phyloP scores from a whole-genome alignment of 164 flowering plant species.

The Malania oleifera region DNA sequence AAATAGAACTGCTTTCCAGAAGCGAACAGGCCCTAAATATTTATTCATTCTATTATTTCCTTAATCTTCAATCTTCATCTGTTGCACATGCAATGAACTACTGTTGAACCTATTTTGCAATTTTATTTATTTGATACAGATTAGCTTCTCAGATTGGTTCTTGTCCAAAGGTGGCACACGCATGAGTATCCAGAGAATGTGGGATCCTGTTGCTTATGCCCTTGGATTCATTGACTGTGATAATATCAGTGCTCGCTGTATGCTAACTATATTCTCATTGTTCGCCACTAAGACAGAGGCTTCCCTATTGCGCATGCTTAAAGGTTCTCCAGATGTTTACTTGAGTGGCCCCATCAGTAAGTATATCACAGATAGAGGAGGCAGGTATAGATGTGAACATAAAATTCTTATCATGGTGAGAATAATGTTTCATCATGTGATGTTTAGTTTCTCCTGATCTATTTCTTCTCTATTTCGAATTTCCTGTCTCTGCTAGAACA shows the following conservation, averaged over 20 bases:
- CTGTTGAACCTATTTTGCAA: background rate
- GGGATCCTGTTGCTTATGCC: slow-evolving; percentile 99
- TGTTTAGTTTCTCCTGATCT: background rate
- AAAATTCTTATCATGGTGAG: background rate
- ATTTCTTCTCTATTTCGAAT: background rate
- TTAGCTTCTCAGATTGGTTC: slow-evolving; percentile 97
- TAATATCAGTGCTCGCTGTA: slow-evolving; percentile 97
- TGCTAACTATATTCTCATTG: slow-evolving; percentile 93
- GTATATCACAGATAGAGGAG: slow-evolving; percentile 84
- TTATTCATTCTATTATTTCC: no score
- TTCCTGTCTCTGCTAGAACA: slow-evolving; percentile 25
- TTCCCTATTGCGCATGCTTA: slow-evolving; percentile 92
- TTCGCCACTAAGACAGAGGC: slow-evolving; percentile 99
- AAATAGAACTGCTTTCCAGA: no score
- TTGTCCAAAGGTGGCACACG: slow-evolving; percentile 97
- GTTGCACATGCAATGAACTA: background rate
- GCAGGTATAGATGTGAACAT: slow-evolving; percentile 50
- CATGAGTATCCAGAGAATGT: slow-evolving; percentile 86
- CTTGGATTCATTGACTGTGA: slow-evolving; percentile 98
- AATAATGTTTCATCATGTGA: background rate
- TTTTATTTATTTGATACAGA: slow-evolving; percentile 38
- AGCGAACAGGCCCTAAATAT: no score
- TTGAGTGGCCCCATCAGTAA: slow-evolving; percentile 95
- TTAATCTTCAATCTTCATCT: no score
- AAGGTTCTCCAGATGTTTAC: slow-evolving; percentile 96